phyloP scores from a whole-genome alignment of 1,139 yeast species.

The Pichia sp. region DNA sequence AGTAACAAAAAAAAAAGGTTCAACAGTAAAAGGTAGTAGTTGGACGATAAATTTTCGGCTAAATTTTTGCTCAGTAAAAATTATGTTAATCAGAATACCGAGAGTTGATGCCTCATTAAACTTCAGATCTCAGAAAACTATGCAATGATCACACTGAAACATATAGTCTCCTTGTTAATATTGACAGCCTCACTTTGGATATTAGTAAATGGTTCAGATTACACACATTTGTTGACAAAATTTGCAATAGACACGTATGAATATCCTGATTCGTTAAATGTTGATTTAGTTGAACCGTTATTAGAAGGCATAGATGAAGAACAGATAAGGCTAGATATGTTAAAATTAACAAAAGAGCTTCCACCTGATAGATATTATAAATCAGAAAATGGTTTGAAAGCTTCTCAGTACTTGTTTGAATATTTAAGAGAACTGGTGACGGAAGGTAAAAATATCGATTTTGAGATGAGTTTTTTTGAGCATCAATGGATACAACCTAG shows the following conservation, averaged over 20 bases:
- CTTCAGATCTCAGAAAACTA: background rate
- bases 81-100: too few relatives aligned
- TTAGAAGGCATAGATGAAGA: background rate
- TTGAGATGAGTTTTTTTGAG: constrained; percentile 27
- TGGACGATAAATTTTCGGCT: too few relatives aligned
- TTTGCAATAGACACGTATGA: constrained; percentile 14
- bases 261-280: constrained; percentile 16
- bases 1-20: too few relatives aligned
- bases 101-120: too few relatives aligned
- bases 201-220: constrained; percentile 7
- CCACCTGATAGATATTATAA: constrained; percentile 76
- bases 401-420: constrained; percentile 64
- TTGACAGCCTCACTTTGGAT: background rate
- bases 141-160: background rate
- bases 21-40: too few relatives aligned
- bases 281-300: constrained; percentile 4
- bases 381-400: constrained; percentile 58
- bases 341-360: constrained; percentile 24
- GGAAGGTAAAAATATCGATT: background rate
- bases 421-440: constrained; percentile 37
- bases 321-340: constrained; percentile 9
- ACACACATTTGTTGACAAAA: constrained; percentile 8
- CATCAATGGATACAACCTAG: constrained; percentile 59
- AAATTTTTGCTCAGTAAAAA: too few relatives aligned
- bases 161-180: background rate